These are phyloP conservation scores for Agapanthus africanus DNA, from an alignment of 106 monocot species.

Conservation along the genomic window DNA sequence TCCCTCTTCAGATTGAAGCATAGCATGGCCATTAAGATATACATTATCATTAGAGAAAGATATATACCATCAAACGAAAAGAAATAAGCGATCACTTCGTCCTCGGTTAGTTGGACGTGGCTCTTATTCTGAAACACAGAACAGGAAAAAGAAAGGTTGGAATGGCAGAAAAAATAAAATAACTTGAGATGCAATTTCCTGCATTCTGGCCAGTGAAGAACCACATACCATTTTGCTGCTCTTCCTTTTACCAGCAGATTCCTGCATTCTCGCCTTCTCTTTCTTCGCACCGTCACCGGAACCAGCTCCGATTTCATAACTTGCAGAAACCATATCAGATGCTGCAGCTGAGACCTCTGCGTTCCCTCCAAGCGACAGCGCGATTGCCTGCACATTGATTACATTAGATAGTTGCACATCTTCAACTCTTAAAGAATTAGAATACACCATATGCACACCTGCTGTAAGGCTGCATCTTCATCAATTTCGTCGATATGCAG, in stretches of 20 bases:
- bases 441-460: neutral
- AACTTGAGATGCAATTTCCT: too few relatives aligned
- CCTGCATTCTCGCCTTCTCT: constrained; percentile 2
- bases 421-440: too few relatives aligned
- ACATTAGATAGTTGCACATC: too few relatives aligned
- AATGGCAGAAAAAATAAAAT: too few relatives aligned
- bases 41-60: too few relatives aligned
- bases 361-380: constrained; percentile 56
- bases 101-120: constrained; percentile 60
- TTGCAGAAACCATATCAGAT: too few relatives aligned
- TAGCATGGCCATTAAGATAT: too few relatives aligned
- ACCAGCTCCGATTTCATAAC: constrained; percentile 12
- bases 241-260: constrained; percentile 18
- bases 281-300: constrained; percentile 9
- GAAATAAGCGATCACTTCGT: constrained; percentile 77
- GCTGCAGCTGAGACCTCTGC: too few relatives aligned
- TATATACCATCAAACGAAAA: constrained; percentile 72
- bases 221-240: constrained; percentile 28
- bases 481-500: constrained; percentile 23
- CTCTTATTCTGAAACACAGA: constrained; percentile 33
- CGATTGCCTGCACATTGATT: constrained; percentile 78
- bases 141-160: neutral
- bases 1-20: too few relatives aligned
- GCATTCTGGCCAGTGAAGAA: constrained; percentile 1
- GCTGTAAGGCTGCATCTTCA: constrained; percentile 47